phyloP scores from a whole-genome alignment of 805 yeast species.

The Clavispora phyllophila region DNA sequence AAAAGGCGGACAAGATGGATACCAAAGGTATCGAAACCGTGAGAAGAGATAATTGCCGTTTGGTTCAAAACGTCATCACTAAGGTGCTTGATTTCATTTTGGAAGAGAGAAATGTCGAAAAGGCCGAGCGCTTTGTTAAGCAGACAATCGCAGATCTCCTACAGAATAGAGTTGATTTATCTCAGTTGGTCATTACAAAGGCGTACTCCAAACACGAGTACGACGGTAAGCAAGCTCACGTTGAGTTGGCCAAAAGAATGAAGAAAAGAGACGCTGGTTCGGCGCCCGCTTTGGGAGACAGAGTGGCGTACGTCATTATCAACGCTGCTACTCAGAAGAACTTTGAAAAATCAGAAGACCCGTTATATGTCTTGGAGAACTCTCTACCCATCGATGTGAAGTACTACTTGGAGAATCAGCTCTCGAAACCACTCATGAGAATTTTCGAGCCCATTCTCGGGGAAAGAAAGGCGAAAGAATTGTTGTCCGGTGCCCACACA shows the following conservation, averaged over 20 bases:
- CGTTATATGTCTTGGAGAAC: constrained; percentile 85
- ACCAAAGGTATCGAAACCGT: constrained; percentile 98
- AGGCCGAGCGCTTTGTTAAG: constrained; percentile 82
- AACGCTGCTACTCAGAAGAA: constrained; percentile 75
- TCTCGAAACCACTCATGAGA: constrained; percentile 86
- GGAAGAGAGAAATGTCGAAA: constrained; percentile 80
- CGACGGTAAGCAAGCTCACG: constrained; percentile 96
- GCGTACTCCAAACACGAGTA: constrained; percentile 86
- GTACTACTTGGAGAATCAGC: constrained; percentile 87
- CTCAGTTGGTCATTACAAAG: constrained; percentile 89
- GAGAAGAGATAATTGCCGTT: constrained; percentile 92
- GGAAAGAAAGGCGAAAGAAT: constrained; percentile 70
- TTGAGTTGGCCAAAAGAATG: constrained; percentile 94
- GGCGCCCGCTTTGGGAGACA: constrained; percentile 95
- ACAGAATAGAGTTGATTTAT: constrained; percentile 88
- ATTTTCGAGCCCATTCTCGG: constrained; percentile 95
- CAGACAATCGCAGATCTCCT: constrained; percentile 82
- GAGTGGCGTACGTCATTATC: constrained; percentile 95
- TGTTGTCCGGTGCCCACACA: constrained; percentile 81
- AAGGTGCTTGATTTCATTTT: constrained; percentile 79
- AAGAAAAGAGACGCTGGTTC: constrained; percentile 94
- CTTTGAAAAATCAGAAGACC: constrained; percentile 96
- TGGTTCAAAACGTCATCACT: constrained; percentile 92
- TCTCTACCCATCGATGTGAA: constrained; percentile 91
- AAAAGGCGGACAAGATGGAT: constrained; percentile 94